phyloP scores from a whole-genome alignment of 2,329 filamentous ascomycete genomes.

The Neofusicoccum kwambonambiense region DNA sequence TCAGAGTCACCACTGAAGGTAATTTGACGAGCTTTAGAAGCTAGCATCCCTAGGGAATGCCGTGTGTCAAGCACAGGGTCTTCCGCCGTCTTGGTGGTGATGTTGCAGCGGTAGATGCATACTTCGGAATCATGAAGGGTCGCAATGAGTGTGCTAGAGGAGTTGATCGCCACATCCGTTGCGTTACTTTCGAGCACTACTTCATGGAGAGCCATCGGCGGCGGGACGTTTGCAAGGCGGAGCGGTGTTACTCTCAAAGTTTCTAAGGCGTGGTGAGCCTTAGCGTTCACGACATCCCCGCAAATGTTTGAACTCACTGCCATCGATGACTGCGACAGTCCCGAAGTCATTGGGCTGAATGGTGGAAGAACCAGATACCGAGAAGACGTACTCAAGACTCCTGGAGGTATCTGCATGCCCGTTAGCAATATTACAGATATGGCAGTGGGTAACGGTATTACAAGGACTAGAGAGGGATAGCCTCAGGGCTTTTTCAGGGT shows the following conservation, averaged over 20 bases:
- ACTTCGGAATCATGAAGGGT: constrained; percentile 68
- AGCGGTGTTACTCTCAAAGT: constrained; percentile 82
- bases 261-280: constrained; percentile 34
- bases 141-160: constrained; percentile 53
- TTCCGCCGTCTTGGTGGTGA: constrained; percentile 53
- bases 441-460: constrained; percentile 21
- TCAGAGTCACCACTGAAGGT: constrained; percentile 43
- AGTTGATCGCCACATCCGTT: constrained; percentile 71
- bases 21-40: constrained; percentile 45
- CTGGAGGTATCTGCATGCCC: constrained; percentile 48
- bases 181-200: constrained; percentile 61
- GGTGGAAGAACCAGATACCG: constrained; percentile 67
- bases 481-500: constrained; percentile 77
- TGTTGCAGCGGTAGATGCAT: constrained; percentile 68
- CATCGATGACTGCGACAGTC: constrained; percentile 80
- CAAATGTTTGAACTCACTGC: constrained; percentile 48
- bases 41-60: constrained; percentile 17
- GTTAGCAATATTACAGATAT: constrained; percentile 17
- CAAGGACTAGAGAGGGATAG: constrained; percentile 53
- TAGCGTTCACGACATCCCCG: not conserved
- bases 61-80: constrained; percentile 29
- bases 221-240: constrained; percentile 79
- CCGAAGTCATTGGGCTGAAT: constrained; percentile 73
- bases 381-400: constrained; percentile 66
- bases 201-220: constrained; percentile 86